phyloP scores from a whole-genome alignment of 2,329 filamentous ascomycete genomes.

The Cryphonectria radicalis region DNA sequence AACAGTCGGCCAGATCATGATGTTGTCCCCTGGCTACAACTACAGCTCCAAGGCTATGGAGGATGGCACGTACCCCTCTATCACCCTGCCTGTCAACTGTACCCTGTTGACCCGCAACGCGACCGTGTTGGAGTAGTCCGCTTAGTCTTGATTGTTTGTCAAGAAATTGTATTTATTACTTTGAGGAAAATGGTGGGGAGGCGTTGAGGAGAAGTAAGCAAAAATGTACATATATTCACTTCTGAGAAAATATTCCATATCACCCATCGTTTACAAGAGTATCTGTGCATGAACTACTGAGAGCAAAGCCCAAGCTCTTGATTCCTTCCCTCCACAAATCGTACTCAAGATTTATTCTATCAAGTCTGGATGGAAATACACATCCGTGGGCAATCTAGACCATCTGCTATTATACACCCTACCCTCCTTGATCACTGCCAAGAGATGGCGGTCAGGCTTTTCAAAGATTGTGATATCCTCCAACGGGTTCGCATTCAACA shows the following conservation, averaged over 20 bases:
- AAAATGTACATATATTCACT: too few relatives aligned
- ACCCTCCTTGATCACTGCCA: constrained; percentile 57
- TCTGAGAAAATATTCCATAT: too few relatives aligned
- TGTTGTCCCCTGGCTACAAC: background rate
- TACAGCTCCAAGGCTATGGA: background rate
- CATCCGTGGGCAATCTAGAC: constrained; percentile 26
- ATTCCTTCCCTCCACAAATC: too few relatives aligned
- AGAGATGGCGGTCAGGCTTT: constrained; percentile 46
- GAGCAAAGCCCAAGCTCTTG: background rate
- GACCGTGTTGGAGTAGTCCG: background rate
- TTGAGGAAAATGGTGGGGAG: too few relatives aligned
- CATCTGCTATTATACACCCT: constrained; percentile 40
- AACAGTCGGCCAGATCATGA: background rate
- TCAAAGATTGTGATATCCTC: constrained; percentile 55
- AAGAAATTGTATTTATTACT: too few relatives aligned
- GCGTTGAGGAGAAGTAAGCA: too few relatives aligned
- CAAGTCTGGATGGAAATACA: constrained; percentile 1
- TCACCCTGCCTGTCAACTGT: background rate
- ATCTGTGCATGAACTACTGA: too few relatives aligned
- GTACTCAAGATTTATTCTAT: constrained; percentile 5
- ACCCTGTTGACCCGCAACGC: background rate
- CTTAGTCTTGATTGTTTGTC: background rate
- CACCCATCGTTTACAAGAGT: too few relatives aligned
- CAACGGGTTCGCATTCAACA: constrained; percentile 54
- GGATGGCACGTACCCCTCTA: background rate